phyloP scores from a whole-genome alignment of 148 eudicot genomes.

The Chenopodium formosanum region DNA sequence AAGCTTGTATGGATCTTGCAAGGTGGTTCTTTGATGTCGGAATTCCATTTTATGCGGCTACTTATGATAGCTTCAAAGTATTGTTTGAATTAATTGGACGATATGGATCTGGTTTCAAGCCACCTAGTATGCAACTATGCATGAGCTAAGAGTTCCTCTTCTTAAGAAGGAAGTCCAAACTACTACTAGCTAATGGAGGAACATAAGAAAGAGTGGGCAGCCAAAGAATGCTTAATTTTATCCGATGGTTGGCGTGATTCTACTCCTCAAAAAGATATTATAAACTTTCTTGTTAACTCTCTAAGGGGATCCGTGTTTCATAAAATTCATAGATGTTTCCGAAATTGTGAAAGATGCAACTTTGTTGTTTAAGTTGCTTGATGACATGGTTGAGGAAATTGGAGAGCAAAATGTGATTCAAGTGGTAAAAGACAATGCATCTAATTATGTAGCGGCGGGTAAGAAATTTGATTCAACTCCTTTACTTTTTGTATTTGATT shows the following conservation, averaged over 20 bases:
- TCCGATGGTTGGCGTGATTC: conserved; percentile 22
- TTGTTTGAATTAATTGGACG: background rate
- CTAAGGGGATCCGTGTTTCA: conserved; percentile 9
- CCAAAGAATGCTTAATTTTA: background rate
- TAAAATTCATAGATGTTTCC: conserved; percentile 16
- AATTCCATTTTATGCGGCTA: background rate
- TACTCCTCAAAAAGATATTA: conserved; percentile 1
- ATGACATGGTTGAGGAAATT: conserved; percentile 15
- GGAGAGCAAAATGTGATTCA: conserved; percentile 18
- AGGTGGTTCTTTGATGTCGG: background rate
- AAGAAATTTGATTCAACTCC: background rate
- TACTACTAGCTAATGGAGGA: background rate
- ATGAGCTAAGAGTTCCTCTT: conserved; percentile 14
- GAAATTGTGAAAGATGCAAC: conserved; percentile 6
- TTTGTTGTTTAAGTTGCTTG: conserved; percentile 2
- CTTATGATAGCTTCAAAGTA: too few relatives aligned
- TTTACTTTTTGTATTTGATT: too few relatives aligned
- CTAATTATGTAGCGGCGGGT: conserved; percentile 11
- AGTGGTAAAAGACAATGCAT: conserved; percentile 21
- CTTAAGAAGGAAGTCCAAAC: too few relatives aligned
- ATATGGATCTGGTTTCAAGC: conserved; percentile 15
- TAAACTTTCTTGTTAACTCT: conserved; percentile 21
- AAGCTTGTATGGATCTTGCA: background rate
- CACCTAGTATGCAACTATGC: conserved; percentile 1
- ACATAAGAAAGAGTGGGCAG: conserved; percentile 8